Percentiles rank a stretch among this genome's conserved stretches.
Conservation (phyloP, 495 filamentous ascomycete species). For the Hypoxylon intermedium region DNA sequence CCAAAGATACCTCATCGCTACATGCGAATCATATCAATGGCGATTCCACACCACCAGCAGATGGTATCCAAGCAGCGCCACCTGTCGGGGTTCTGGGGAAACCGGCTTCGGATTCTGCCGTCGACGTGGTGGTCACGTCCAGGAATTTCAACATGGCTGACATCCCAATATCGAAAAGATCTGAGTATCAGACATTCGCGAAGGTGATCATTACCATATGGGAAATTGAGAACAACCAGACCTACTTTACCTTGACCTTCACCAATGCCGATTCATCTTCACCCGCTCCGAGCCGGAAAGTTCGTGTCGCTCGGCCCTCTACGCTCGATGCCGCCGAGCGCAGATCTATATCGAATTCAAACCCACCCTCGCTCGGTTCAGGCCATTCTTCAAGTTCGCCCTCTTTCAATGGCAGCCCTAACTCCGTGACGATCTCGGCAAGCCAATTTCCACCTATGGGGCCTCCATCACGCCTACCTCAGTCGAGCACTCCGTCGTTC, state of each 20-base stretch:
- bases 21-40: conserved; percentile 11
- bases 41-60: conserved; percentile 29
- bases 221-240: conserved; percentile 61
- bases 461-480: conserved; percentile 58
- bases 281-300: conserved; percentile 25
- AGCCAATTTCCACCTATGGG: conserved; percentile 65
- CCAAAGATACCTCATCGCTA: not conserved
- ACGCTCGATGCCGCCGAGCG: conserved; percentile 47
- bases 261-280: conserved; percentile 55
- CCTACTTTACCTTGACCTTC: conserved; percentile 71
- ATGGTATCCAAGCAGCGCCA: conserved; percentile 4
- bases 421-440: conserved; percentile 49
- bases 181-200: conserved; percentile 55
- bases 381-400: conserved; percentile 49
- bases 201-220: conserved; percentile 74
- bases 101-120: conserved; percentile 54
- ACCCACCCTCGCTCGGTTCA: conserved; percentile 54
- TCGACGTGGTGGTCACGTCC: conserved; percentile 63
- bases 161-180: conserved; percentile 42
- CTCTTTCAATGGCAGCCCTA: conserved; percentile 49
- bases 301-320: conserved; percentile 41
- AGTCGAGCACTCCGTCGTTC: conserved; percentile 61
- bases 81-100: conserved; percentile 14
- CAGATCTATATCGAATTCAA: conserved; percentile 44
- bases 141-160: conserved; percentile 36